Percentiles rank a stretch among this genome's conserved stretches.
Conservation (phyloP, 305 asterid species). For the Solanum hybrid region DNA sequence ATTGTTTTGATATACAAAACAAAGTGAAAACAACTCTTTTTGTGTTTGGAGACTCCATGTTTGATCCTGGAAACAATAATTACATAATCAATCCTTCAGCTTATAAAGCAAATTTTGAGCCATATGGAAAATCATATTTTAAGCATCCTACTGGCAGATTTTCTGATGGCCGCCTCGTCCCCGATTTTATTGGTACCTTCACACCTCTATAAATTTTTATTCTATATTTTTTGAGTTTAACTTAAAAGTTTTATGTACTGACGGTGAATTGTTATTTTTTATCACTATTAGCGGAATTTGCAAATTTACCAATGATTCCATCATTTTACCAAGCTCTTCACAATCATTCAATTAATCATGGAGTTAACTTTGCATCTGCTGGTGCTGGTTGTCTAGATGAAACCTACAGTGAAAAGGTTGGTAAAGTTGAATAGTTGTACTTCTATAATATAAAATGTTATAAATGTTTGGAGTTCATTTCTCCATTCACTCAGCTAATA, state of each 20-base stretch:
- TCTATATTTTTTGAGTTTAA: not conserved
- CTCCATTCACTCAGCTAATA: not conserved
- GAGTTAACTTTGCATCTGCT: conserved; percentile 3
- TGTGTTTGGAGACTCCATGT: conserved; percentile 3
- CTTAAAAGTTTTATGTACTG: not conserved
- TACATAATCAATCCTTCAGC: not conserved
- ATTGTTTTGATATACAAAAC: not conserved
- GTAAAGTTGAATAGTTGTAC: not conserved
- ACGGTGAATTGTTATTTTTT: not conserved
- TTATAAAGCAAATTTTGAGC: not conserved
- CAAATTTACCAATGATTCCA: not conserved
- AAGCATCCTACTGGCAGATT: not conserved
- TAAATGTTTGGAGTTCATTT: not conserved
- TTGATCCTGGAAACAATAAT: conserved; percentile 8
- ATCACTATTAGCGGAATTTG: not conserved
- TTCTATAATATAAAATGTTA: not conserved
- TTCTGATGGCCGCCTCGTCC: not conserved
- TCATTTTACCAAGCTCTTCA: not conserved
- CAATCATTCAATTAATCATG: not conserved
- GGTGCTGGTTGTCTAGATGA: conserved; percentile 1
- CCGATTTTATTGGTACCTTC: conserved; percentile 3
- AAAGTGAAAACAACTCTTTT: not conserved
- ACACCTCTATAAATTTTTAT: not conserved
- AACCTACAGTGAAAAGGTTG: not conserved
- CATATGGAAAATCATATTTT: conserved; percentile 4